These are phyloP conservation scores for Aspergillus awamori DNA, from an alignment of 2,329 filamentous ascomycete species.

Conservation along the genomic window DNA sequence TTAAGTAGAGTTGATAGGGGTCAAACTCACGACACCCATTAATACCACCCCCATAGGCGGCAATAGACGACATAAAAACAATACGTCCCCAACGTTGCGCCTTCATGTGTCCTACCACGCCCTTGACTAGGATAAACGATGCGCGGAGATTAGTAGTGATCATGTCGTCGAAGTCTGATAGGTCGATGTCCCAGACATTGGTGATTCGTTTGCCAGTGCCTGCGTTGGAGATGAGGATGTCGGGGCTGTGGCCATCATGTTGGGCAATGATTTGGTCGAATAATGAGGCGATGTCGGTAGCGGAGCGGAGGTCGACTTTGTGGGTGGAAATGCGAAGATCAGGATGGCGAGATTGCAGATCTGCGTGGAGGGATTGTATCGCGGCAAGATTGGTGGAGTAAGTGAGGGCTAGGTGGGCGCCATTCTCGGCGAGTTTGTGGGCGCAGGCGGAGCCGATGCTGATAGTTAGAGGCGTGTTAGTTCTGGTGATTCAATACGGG, in stretches of 20 bases:
- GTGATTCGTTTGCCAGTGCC: slow-evolving; percentile 65
- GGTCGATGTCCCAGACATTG: slow-evolving; percentile 59
- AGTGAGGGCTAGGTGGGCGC: slow-evolving; percentile 61
- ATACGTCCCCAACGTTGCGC: slow-evolving; percentile 64
- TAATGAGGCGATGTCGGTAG: slow-evolving; percentile 57
- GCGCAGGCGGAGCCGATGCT: slow-evolving; percentile 65
- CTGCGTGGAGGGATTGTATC: slow-evolving; percentile 49
- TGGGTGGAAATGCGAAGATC: slow-evolving; percentile 55
- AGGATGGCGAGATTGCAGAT: slow-evolving; percentile 41
- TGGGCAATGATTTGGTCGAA: slow-evolving; percentile 57
- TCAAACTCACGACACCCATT: slow-evolving; percentile 58
- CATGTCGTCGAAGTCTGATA: slow-evolving; percentile 65
- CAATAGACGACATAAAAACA: slow-evolving; percentile 66
- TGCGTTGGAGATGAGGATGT: slow-evolving; percentile 69
- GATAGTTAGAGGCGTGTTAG: slow-evolving; percentile 21
- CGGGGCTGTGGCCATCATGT: slow-evolving; percentile 60
- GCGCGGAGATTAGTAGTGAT: slow-evolving; percentile 65
- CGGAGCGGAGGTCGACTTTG: slow-evolving; percentile 61
- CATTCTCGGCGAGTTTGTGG: slow-evolving; percentile 55
- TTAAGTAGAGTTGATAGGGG: no score
- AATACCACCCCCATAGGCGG: slow-evolving; percentile 64
- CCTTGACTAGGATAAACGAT: slow-evolving; percentile 64
- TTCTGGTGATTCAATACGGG: neutral
- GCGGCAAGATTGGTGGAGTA: slow-evolving; percentile 57
- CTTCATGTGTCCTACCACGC: slow-evolving; percentile 64